Evolutionary conservation across 1,284 basidiomycete genomes (phyloP), one percentile per base, ranked within the genome.

Genomic region (Ustilago lituana): DNA sequence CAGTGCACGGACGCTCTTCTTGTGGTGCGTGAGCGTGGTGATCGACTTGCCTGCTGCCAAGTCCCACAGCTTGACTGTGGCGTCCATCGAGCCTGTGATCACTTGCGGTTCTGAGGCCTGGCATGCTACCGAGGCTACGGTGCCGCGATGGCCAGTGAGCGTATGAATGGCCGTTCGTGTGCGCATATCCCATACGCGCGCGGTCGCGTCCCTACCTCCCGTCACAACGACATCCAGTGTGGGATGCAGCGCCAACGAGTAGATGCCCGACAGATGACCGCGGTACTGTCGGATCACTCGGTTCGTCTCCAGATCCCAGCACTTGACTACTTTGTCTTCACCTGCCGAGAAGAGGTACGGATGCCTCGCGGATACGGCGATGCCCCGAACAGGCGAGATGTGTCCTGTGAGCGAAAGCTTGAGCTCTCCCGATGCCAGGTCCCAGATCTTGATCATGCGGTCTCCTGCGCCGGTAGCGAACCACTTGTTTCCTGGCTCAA

Each of bases 261-360:
- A 98, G 20, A 98, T 94, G 46, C 96, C 95, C 1, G 94, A 97
- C 32, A 96, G 87, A 83, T 98, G 95, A 1, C 95, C 95, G 80
- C 97, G 94, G 82, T 98, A 98, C 83, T 98, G 94, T 36, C 95
- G 87, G 67, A 99, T 98, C 66, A 98, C 95, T 83, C 97, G 97
- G 86, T 99, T 99, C 19, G 91, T 90, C 84, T 99, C 96, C 51
- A 99, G 84, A 81, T 99, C 95, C 96, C 96, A 98, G 79, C 96
- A 98, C 85, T 98, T 98, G 40, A 99, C 94, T 92, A 96, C 91
- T 88, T 98, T 98, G 84, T 99, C 95, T 84, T 99, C 95, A 50
- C 92, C 94, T 62, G 91, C 94, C 7, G 93, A 96, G 83, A 99
- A 99, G 23, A 99, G 85, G 83, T 99, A 98, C 2, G 95, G 96